Evolutionary conservation across 768 basidiomycete genomes (phyloP), one percentile per base, ranked within the genome.

Genomic region (Suillus alpinus): DNA sequence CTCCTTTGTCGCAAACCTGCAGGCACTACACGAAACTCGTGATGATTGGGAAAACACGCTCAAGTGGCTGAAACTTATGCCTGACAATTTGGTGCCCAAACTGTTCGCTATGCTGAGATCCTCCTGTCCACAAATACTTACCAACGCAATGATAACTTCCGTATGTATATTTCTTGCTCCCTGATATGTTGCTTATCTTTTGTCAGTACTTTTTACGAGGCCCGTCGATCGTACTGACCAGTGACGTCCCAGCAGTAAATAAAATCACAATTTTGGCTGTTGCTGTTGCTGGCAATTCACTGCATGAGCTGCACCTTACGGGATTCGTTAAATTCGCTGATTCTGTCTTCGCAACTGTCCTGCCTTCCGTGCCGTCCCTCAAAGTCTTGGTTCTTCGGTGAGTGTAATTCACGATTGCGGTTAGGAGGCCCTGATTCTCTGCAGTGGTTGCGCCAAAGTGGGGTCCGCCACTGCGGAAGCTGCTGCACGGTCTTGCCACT

Each of bases 391-490:
- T 80, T 20, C 76, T 91, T 62, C 76, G 86, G 89, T 89, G 75
- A 69, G 68, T 26, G 16, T 23, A 26, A 26, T 39, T 29, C 16
- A 29, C 37, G 6, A 39, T 37, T 29, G 10, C 8, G 14, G 53
- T 50, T 59, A 9, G 37, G 65, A 18, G 23, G 9, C 59, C 51
- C 4, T 52, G 18, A 23, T n/a, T 36, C 29, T 46, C 51, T 62
- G 44, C 67, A 90, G 88, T 4, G 86, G 84, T 26, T 88, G 86
- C 67, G 75, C 80, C 10, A 84, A 83, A 67, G 87, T 83, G 12
- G 81, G 82, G 6, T 61, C 77, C 4, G 76, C 79, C 64, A 83
- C 86, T 1, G 72, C 80, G 39, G 71, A 77, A 13, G 80, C 78
- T 3, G 73, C 76, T 6, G 78, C 79, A 10, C 69, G 71, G 37